Evolutionary conservation across 1,284 basidiomycete species (phyloP).

Genomic region (Ganoderma boninense): DNA sequence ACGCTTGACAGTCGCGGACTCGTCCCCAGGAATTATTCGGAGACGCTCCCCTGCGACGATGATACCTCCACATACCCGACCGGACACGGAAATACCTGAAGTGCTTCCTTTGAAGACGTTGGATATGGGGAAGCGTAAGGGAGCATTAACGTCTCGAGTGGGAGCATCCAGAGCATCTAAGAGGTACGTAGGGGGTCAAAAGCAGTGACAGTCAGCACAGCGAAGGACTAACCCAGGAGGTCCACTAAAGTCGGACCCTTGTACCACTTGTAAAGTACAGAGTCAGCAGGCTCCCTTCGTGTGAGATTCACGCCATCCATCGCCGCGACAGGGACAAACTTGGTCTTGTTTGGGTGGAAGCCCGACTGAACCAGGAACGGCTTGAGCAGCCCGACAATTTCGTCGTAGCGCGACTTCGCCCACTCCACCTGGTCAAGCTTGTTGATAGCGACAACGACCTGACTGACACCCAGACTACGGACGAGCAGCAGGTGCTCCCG

Average conservation of each 20-base stretch:
- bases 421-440: slow-evolving; percentile 94
- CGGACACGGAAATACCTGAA: slow-evolving; percentile 84
- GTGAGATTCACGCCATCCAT: slow-evolving; percentile 92
- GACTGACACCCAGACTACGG: slow-evolving; percentile 92
- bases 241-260: slow-evolving; percentile 87
- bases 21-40: slow-evolving; percentile 91
- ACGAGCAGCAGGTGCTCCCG: slow-evolving; percentile 94
- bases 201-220: slow-evolving; percentile 12
- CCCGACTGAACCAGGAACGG: slow-evolving; percentile 91
- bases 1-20: slow-evolving; percentile 87
- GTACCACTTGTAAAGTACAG: slow-evolving; percentile 80
- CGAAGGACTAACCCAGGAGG: slow-evolving; percentile 68
- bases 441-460: slow-evolving; percentile 94
- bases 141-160: slow-evolving; percentile 75
- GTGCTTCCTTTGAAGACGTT: slow-evolving; percentile 95
- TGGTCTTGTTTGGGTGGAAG: slow-evolving; percentile 81
- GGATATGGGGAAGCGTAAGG: slow-evolving; percentile 89
- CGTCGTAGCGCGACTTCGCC: slow-evolving; percentile 84
- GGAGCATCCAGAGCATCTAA: slow-evolving; percentile 87
- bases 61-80: slow-evolving; percentile 89
- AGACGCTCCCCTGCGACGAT: slow-evolving; percentile 93
- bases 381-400: slow-evolving; percentile 79
- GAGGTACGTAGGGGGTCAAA: not conserved
- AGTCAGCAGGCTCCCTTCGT: slow-evolving; percentile 55
- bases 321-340: slow-evolving; percentile 91